Evolutionary conservation across 345 rosid species (phyloP), one percentile per base, ranked within the genome.

Genomic region (Mangifera indica): DNA sequence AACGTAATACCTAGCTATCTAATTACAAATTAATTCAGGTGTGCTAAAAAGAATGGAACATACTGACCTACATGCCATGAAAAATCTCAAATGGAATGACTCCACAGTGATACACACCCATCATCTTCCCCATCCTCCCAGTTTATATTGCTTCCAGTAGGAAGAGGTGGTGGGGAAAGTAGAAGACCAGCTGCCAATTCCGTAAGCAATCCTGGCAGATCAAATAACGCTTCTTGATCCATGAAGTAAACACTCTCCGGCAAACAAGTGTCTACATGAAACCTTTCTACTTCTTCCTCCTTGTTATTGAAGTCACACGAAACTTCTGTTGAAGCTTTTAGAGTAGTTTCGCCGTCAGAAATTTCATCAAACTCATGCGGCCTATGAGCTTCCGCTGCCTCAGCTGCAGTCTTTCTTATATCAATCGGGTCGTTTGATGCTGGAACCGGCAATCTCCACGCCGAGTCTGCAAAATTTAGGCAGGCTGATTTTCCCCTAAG

Each of bases 401-500:
- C 85, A 0, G 75, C 73, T 0, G 96, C 93, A 0, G 76, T 85
- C 46, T 72, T 60, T 59, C 85, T 74, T 21, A 90, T 88, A 26
- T 78, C 87, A n/a, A 51, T 42, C 0, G 89, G 79, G 17, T 81
- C 78, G 18, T 12, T 77, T 0, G 93, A 91, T 60, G 68, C 80
- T 2, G 96, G 91, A 34, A 74, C 62, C 0, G 90, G 96, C 10
- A 88, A 72, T 12, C 83, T 81, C 90, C 93, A 88, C 1, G 77
- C 71, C 0, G 97, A 91, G 74, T 91, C 97, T 0, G 89, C 87
- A 63, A 88, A 91, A 73, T 91, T 91, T 37, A 91, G 86, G 80
- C 93, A 88, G 10, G 88, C 90, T 9, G 85, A 74, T 54, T 84
- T 85, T 10, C 97, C 92, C 63, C 88, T 84, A 12, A 91, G 73